Base-by-base conservation (phyloP, 2,329 filamentous ascomycete genomes). In the Phyllosticta paracitricarpa region DNA sequence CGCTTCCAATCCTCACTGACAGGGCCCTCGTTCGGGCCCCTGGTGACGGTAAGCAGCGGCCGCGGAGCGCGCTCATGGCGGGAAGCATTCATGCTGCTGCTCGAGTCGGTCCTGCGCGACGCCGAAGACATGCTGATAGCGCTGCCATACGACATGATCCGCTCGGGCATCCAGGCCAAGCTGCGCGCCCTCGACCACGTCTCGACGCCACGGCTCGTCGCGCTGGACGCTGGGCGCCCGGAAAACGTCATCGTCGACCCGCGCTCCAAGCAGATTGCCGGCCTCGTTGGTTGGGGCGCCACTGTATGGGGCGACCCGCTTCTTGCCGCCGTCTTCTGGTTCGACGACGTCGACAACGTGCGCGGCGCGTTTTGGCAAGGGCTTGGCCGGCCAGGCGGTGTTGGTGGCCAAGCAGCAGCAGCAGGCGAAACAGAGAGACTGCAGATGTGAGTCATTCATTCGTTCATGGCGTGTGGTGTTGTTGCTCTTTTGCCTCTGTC, bases 71-170 rank as follows among this genome's bases (percentile, higher is more conserved):
- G 65, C n/a, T 78, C 78, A 2, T 85, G 83, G 83, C 73, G 75
- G 59, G 76, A 80, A 61, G 79, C 78, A 12, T 85, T 84, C 65
- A 70, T 77, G 25, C 66, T 68, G 5, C 74, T 84, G 51, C 71
- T 84, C 22, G 82, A 84, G 67, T 72, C 76, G 10, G 71, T 79
- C 8, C 71, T 85, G 25, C 80, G 81, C 17, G 82, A 85, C 65
- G 80, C 78, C 17, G 83, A 85, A 67, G 82, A 85, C 62, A 80
- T 81, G 70, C 78, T 84, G 12, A 77, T 85, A 65, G 80, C 78
- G 62, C 68, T 84, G 6, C 82, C 82, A 0, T 84, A 84, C 65
- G 75, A 79, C 9, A 77, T 78, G 59, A 79, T 85, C 61, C 77
- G 82, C 35, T 74, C 78, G 62, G 76, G 80, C 59, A 63, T 82